These are phyloP conservation scores for Cystobasidium pallidum DNA, from an alignment of 1,284 basidiomycete genomes.

Conservation along the genomic window DNA sequence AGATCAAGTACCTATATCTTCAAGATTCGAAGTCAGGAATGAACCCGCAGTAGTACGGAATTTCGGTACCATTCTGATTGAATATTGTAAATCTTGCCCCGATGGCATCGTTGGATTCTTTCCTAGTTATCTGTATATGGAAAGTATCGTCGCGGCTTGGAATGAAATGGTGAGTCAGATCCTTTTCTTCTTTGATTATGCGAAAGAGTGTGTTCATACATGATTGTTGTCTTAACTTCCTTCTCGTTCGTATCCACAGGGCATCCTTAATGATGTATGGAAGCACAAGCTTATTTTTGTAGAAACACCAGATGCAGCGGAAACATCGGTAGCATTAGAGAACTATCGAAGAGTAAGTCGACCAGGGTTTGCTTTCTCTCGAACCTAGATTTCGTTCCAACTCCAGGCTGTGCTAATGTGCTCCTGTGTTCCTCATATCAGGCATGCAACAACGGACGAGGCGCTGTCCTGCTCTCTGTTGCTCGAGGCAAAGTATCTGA, in stretches of 20 bases:
- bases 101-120: constrained; percentile 99
- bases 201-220: background rate
- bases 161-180: constrained; percentile 88
- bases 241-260: constrained; percentile 61
- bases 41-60: constrained; percentile 98
- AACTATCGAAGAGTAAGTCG: constrained; percentile 85
- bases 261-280: constrained; percentile 98
- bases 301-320: constrained; percentile 98
- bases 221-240: constrained; percentile 8
- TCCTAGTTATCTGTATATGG: constrained; percentile 99
- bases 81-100: constrained; percentile 96
- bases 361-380: background rate
- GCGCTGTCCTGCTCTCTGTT: constrained; percentile 93
- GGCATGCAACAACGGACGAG: constrained; percentile 98
- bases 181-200: background rate
- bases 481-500: constrained; percentile 99
- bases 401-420: no score
- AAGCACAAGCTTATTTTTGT: constrained; percentile 99
- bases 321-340: constrained; percentile 96
- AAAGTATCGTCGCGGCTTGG: constrained; percentile 99
- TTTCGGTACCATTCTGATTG: constrained; percentile 96
- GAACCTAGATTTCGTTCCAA: no score
- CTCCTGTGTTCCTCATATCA: constrained; percentile 54
- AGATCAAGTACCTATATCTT: constrained; percentile 98
- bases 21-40: constrained; percentile 98